These are phyloP conservation scores for Boletus coccyginus DNA, from an alignment of 768 basidiomycete genomes.

Conservation along the genomic window DNA sequence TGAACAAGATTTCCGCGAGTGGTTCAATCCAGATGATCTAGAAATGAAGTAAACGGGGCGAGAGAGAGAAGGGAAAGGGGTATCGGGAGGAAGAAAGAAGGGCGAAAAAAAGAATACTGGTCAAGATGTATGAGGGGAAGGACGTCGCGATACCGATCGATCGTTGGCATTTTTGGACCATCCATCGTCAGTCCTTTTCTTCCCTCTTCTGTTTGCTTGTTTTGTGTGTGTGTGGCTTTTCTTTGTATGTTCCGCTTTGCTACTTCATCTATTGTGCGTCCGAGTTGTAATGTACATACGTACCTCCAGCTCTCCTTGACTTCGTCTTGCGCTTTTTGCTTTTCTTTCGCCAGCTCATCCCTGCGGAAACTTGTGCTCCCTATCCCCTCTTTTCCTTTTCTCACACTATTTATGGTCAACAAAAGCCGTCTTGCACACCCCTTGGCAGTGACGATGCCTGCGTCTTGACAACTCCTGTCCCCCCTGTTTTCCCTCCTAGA, in stretches of 20 bases:
- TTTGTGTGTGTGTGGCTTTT: not conserved
- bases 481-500: not conserved
- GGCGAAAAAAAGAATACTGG: not conserved
- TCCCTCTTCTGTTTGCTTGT: constrained; percentile 1
- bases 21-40: constrained; percentile 60
- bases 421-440: constrained; percentile 22
- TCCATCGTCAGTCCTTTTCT: constrained; percentile 9
- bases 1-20: constrained; percentile 73
- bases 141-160: constrained; percentile 4
- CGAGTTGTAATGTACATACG: constrained; percentile 19
- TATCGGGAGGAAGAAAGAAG: constrained; percentile 2
- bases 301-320: not conserved
- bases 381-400: not conserved
- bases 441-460: not conserved
- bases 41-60: constrained; percentile 23
- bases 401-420: constrained; percentile 27
- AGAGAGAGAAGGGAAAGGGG: not conserved
- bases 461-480: not conserved
- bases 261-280: constrained; percentile 13
- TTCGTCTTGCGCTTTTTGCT: constrained; percentile 1
- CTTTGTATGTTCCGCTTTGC: constrained; percentile 1
- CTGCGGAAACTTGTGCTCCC: constrained; percentile 13
- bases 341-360: constrained; percentile 1
- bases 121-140: constrained; percentile 6
- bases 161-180: constrained; percentile 5